Base-by-base conservation (phyloP, 169 alveolate species). In the Eimeria falciformis region DNA sequence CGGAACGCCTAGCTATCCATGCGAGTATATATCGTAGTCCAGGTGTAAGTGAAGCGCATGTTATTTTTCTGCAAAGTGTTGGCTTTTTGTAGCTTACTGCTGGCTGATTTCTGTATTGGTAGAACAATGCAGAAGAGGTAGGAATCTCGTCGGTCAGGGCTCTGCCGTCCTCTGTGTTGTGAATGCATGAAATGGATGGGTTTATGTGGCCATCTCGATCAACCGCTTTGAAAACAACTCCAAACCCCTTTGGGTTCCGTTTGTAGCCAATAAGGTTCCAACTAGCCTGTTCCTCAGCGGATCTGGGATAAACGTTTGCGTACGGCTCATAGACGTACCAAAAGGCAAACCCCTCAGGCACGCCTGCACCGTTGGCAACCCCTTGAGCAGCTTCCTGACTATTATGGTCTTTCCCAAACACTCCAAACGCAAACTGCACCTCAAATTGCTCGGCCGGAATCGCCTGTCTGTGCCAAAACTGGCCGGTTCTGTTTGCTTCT, bases 271-370 rank as follows among this genome's bases (percentile, higher is more conserved):
- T 75, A 65, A 94, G 92, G 43, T 66, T 92, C 95, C 95, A 89
- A 45, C 29, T 78, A 11, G 86, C 92, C 33, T 89, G 91, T 29
- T 92, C 95, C 29, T 92, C 96, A n/a, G 65, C 81, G 40, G 95
- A 56, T 87, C 90, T 83, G 9, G 95, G 95, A 69, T 90, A 91
- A 14, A 88, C 90, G 86, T 55, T 55, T 25, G 82, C 88, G 73
- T 93, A 93, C 27, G 94, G 91, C 77, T 93, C 96, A 33, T 91
- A 82, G 33, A 91, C 95, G 77, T 85, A 84, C 96, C 96, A 95
- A 65, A 95, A 86, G 21, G 96, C 96, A 33, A 95, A 93, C 0
- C 96, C 96, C 71, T 95, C 94, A 7, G 95, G 94, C 55, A 90
- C 84, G 53, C 85, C 46, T 50, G 43, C 55, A 77, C 85, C 25